Evolutionary conservation across 2,329 filamentous ascomycete species (phyloP), one percentile per base, ranked within the genome.

Genomic region (Fusarium incarnatum): DNA sequence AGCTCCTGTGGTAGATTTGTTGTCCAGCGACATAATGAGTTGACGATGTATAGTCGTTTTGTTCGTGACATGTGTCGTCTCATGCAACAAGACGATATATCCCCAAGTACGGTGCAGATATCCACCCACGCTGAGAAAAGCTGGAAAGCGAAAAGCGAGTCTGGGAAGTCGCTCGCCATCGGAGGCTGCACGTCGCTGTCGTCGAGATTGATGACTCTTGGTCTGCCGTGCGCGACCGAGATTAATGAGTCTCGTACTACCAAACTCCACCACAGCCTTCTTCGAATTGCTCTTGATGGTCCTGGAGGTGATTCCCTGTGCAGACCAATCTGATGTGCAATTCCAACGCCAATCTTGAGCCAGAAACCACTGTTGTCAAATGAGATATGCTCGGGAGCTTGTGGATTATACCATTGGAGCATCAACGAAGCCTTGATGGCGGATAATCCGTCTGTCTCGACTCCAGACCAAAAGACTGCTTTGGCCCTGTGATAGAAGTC

Each of bases 341-440:
- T 48, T 15, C 54, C 54, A 18, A 56, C 54, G 1, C 42, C 54
- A 7, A 56, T 56, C 15, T 49, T 47, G 5, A 56, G 44, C 54
- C 54, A 56, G 44, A 56, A 56, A 28, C 54, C 54, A 3, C 54
- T 56, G 1, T 56, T 56, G 25, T 49, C 54, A 23, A 49, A 49
- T 6, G 54, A 56, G 3, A 56, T 37, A 18, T 56, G 54, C 25
- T 56, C 54, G 13, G 54, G 54, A 15, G 44, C 54, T 15, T 48
- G 45, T 11, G 54, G 54, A 5, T 48, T 49, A 11, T 49, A 56
- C 54, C 54, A 56, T n/a, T 56, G 54, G 4, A 56, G 44, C 44
- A 56, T 37, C n/a, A 56, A 2, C 8, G 54, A 48, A 4, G 54
- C 32, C 6, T 49, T 56, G 30, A 56, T 49, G 15, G 54, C 45